These are phyloP conservation scores for Austroboletus niveus DNA, from an alignment of 1,284 basidiomycete species.

Conservation along the genomic window DNA sequence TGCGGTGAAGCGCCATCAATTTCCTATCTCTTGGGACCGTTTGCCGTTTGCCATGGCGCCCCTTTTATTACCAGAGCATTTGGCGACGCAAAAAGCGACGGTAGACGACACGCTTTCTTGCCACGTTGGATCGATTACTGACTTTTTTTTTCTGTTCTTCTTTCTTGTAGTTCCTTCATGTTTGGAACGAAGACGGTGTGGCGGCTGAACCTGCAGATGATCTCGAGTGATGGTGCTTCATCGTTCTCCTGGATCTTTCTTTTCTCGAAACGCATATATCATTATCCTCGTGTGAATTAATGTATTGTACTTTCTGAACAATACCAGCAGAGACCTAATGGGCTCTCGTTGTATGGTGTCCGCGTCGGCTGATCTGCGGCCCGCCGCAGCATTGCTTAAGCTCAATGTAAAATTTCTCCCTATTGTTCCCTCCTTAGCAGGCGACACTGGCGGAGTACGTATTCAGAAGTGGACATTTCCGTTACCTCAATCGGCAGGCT, in stretches of 20 bases:
- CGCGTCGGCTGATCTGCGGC: too few relatives aligned
- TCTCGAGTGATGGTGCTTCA: constrained; percentile 20
- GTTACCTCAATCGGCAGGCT: too few relatives aligned
- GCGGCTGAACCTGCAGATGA: constrained; percentile 66
- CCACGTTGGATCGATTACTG: not conserved
- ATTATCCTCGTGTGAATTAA: constrained; percentile 27
- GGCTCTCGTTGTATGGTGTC: too few relatives aligned
- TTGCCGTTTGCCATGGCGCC: constrained; percentile 62
- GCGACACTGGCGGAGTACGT: too few relatives aligned
- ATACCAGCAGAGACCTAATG: not conserved
- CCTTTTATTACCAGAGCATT: constrained; percentile 59
- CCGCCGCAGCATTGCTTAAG: too few relatives aligned
- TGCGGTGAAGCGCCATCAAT: constrained; percentile 60
- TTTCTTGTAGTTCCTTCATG: constrained; percentile 59
- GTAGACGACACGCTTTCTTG: constrained; percentile 40
- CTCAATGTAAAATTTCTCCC: too few relatives aligned
- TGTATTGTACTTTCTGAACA: constrained; percentile 25
- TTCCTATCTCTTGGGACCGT: constrained; percentile 67
- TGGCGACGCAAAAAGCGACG: constrained; percentile 52
- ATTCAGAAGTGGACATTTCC: too few relatives aligned
- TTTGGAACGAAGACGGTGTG: constrained; percentile 81
- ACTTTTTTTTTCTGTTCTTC: not conserved
- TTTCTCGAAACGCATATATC: constrained; percentile 19
- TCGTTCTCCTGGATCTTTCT: not conserved
- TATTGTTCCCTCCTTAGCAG: too few relatives aligned